Base-by-base conservation (phyloP, 1,139 yeast species). In the Scheffersomyces cryptocercus region DNA sequence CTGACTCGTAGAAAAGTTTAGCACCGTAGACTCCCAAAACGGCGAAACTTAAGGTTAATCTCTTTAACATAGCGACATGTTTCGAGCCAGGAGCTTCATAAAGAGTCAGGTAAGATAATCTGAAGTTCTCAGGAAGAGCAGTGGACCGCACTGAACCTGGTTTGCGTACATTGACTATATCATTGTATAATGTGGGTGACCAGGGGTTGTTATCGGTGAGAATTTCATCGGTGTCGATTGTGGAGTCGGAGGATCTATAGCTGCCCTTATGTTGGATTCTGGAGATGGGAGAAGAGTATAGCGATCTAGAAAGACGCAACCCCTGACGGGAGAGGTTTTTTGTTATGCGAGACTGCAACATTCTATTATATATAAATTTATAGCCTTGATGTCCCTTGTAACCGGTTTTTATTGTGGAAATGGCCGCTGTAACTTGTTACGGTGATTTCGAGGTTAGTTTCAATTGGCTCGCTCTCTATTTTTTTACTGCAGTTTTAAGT, bases 61-160 rank as follows among this genome's bases (percentile, higher is more conserved):
- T 58, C 50, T 81, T 82, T 37, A 81, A 62, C 42, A 80, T 66
- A 9, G 84, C 77, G 7, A 81, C 82, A 44, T 80, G 78, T 48
- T 76, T 74, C 29, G 78, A 68, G 1, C 81, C 71, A 0, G 87
- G 85, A 0, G 83, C 78, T 42, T 73, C 78, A 53, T 82, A 82
- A 28, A 82, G 54, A 3, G 86, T 79, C 48, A 66, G 68, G 51
- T 80, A 77, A 0, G 83, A 79, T 6, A 79, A 62, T 42, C 87
- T 59, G 49, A 61, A 77, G 35, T 79, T 70, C 2, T 61, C 54
- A 1, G 77, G 73, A 16, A 77, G 55, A 15, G 67, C 63, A 1
- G 67, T 62, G 5, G 65, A 51, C 7, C 62, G 48, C n/a, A 56
- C 39, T 3, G 65, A 52, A 51, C 44, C 9, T 46, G 55, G 41